Base-by-base conservation (phyloP, 306 rosid genomes). In the Cucurbita ficifolia region DNA sequence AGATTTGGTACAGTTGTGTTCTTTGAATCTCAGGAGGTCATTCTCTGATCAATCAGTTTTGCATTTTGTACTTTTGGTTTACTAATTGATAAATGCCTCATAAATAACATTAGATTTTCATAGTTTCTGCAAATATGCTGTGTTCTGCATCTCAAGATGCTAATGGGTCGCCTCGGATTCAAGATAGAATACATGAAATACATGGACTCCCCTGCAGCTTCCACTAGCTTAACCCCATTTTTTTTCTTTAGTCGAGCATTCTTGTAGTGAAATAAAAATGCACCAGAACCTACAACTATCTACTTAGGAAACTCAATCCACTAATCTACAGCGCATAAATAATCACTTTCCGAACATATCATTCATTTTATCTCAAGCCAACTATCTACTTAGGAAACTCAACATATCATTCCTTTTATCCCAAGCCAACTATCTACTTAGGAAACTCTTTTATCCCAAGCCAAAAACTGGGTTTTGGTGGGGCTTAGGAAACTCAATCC, bases 281-380 rank as follows among this genome's bases (percentile, higher is more conserved):
- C 93, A 75, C n/a, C n/a, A n/a, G 24, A 22, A 22, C 24, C 24
- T 90, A 86, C 89, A 82, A 82, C 10, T 77, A 90, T 59, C 98
- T 96, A 36, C 97, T 90, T 56, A 94, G 61, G 45, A 86, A 89
- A 83, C 90, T 97, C 69, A 59, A 52, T 10, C 86, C 95, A 54
- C 24, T 22, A 1, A 22, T 0, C 24, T 22, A 22, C 24, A 22
- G 24, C 24, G 1, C 24, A 22, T 22, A 22, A 22, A 22, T 22
- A 22, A 22, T 22, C 24, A 22, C 1, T 22, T 22, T 22, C 24
- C 24, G 0, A 22, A 22, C 24, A 22, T 22, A 0, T 22, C 24
- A 22, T 22, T 22, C 24, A 0, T 22, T n/a, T n/a, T n/a, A n/a
- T n/a, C n/a, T n/a, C n/a, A n/a, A n/a, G n/a, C n/a, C n/a, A n/a